These are phyloP conservation scores for Microascus cirrosus DNA, from an alignment of 2,329 filamentous ascomycete species.

Conservation along the genomic window DNA sequence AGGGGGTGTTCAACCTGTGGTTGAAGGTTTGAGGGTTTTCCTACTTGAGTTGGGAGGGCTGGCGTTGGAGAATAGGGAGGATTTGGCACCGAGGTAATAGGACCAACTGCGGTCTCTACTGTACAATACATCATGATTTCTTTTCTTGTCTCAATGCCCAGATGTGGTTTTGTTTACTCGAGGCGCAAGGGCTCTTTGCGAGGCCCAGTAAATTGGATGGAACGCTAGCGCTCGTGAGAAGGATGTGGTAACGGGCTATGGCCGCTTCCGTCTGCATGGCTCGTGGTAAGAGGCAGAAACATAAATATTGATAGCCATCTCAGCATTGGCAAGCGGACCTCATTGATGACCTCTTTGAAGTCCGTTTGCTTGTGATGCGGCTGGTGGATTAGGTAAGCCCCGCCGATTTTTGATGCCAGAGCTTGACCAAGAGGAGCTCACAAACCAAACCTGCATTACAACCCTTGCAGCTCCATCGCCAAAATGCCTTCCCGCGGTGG, in stretches of 20 bases:
- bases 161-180: too few species aligned
- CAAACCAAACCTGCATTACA: background rate
- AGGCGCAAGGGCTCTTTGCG: too few species aligned
- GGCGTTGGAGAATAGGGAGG: constrained; percentile 2
- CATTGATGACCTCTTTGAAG: background rate
- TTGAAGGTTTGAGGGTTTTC: constrained; percentile 49
- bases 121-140: background rate
- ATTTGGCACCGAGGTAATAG: background rate
- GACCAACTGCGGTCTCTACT: background rate
- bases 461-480: background rate
- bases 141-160: too few species aligned
- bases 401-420: background rate
- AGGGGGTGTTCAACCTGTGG: constrained; percentile 71
- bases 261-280: too few species aligned
- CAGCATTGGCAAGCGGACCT: too few species aligned
- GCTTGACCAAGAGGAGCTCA: background rate
- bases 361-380: background rate
- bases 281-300: too few species aligned
- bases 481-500: constrained; percentile 10
- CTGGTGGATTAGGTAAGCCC: background rate
- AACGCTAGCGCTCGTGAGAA: too few species aligned
- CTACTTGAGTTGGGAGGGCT: background rate
- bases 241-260: too few species aligned
- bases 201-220: too few species aligned
- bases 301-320: too few species aligned